Evolutionary conservation across 306 rosid species (phyloP).

Genomic region (Pachyrhizus erosus): DNA sequence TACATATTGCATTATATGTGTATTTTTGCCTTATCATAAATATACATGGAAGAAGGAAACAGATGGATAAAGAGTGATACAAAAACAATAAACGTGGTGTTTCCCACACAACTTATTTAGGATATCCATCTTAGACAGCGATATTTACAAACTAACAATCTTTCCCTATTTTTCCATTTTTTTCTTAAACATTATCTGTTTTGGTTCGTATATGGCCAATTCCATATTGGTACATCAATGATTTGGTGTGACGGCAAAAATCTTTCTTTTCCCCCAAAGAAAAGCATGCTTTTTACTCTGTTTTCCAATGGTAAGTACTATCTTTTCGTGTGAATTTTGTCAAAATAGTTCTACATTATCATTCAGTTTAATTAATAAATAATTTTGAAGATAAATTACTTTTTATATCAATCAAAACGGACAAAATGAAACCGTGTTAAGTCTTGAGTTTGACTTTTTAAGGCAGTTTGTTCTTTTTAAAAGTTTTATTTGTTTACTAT

Average conservation of each 20-base stretch:
- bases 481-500: background rate
- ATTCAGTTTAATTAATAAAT: background rate
- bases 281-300: background rate
- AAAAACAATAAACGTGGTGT: slow-evolving; percentile 48
- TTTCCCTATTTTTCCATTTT: slow-evolving; percentile 5
- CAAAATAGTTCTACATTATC: background rate
- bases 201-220: background rate
- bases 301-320: background rate
- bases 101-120: slow-evolving; percentile 42
- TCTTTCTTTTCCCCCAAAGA: background rate
- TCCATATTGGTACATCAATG: background rate
- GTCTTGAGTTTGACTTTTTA: background rate
- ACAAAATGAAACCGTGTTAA: background rate
- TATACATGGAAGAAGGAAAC: background rate
- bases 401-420: background rate
- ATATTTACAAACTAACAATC: slow-evolving; percentile 23
- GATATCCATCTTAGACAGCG: slow-evolving; percentile 37
- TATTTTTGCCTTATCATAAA: slow-evolving; percentile 40
- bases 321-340: background rate
- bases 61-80: slow-evolving; percentile 39
- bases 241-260: slow-evolving; percentile 15
- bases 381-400: background rate
- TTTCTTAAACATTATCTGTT: background rate
- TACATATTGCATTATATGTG: background rate
- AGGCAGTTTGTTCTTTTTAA: background rate